Evolutionary conservation across 108 stramenopile genomes (phyloP).

Genomic region (Cyclotella choctawhatcheeana): DNA sequence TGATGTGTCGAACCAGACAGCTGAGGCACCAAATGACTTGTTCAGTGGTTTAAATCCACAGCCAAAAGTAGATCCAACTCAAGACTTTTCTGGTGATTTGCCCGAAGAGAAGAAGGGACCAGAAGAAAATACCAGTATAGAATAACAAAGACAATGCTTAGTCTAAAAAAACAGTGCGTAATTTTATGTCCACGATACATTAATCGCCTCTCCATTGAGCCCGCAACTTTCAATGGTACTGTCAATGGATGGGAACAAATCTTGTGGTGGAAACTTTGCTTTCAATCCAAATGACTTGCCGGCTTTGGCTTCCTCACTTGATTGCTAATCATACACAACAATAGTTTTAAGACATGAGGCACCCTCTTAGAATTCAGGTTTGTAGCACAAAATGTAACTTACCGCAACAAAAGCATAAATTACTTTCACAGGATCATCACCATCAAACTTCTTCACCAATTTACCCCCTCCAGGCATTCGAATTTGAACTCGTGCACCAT

Average conservation of each 20-base stretch:
- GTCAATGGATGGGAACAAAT: slow-evolving; percentile 67
- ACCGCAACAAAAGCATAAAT: slow-evolving; percentile 65
- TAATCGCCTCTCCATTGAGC: slow-evolving; percentile 75
- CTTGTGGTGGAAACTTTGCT: slow-evolving; percentile 86
- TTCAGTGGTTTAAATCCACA: slow-evolving; percentile 12
- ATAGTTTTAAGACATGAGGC: too few relatives aligned
- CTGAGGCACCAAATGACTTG: neutral
- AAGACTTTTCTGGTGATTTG: slow-evolving; percentile 27
- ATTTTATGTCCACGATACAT: slow-evolving; percentile 65
- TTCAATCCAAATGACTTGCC: slow-evolving; percentile 74
- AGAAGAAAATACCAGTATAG: too few relatives aligned
- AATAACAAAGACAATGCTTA: too few relatives aligned
- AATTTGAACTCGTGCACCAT: slow-evolving; percentile 71
- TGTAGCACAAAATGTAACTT: neutral
- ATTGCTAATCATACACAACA: too few relatives aligned
- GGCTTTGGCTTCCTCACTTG: slow-evolving; percentile 63
- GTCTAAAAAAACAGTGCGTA: too few relatives aligned
- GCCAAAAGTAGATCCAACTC: slow-evolving; percentile 13
- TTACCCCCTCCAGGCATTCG: slow-evolving; percentile 68
- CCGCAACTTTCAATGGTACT: slow-evolving; percentile 64
- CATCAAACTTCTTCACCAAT: slow-evolving; percentile 61
- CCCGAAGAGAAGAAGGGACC: too few relatives aligned
- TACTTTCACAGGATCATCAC: slow-evolving; percentile 51
- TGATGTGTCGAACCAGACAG: neutral
- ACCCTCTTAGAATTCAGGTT: too few relatives aligned